Conservation (phyloP, 1,139 yeast genomes). For the Geotrichum citri-aurantii region DNA sequence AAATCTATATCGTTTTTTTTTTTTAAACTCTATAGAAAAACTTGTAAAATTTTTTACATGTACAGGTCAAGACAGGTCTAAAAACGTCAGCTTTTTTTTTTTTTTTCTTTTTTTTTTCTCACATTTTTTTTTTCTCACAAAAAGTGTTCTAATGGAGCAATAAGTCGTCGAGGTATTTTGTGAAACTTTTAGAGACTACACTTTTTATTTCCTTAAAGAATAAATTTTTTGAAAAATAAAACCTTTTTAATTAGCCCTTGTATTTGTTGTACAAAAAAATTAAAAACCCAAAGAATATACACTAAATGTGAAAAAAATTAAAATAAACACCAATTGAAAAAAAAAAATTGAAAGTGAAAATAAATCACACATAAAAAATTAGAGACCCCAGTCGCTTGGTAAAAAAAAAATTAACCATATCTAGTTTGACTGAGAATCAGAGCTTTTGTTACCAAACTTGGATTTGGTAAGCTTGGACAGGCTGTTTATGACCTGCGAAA, state of each 20-base stretch:
- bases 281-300: neutral
- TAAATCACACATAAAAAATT: neutral
- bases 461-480: neutral
- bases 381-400: neutral
- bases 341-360: neutral
- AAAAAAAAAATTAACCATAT: neutral
- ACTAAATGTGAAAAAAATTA: neutral
- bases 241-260: neutral
- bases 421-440: neutral
- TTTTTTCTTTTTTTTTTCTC: no score
- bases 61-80: no score
- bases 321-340: neutral
- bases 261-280: neutral
- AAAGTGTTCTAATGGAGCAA: no score
- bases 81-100: no score
- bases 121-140: no score
- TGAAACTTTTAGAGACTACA: no score
- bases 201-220: no score
- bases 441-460: neutral
- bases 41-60: no score
- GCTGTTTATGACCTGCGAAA: neutral
- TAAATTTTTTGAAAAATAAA: no score
- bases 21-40: no score
- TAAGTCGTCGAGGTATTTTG: no score
- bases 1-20: no score